These are phyloP conservation scores for Tagetes patula DNA, from an alignment of 129 eudicot genomes.

Conservation along the genomic window DNA sequence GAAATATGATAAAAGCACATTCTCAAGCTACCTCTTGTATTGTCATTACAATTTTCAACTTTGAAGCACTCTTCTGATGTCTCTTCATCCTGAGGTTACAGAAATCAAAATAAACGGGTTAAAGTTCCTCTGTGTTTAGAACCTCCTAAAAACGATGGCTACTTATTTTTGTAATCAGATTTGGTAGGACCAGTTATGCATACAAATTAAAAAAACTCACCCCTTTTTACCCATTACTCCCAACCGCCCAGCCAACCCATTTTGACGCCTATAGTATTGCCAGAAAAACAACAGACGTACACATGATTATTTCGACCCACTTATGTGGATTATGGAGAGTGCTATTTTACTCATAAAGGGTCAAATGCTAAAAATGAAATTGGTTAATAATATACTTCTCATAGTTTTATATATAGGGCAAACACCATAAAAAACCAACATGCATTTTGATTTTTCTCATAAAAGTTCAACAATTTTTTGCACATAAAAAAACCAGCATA, in stretches of 20 bases:
- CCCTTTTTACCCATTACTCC: neutral
- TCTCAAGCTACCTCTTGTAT: slow-evolving; percentile 47
- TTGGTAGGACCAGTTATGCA: neutral
- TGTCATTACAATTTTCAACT: slow-evolving; percentile 32
- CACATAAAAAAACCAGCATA: no score
- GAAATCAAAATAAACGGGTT: neutral
- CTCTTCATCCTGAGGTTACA: slow-evolving; percentile 50
- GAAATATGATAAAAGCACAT: neutral
- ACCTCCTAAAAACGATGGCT: neutral
- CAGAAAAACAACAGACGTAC: neutral
- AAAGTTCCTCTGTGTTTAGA: neutral
- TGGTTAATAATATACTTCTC: neutral
- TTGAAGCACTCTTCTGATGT: slow-evolving; percentile 29
- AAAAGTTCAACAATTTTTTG: no score
- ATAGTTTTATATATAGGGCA: neutral
- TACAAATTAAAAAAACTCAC: neutral
- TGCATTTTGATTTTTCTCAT: no score
- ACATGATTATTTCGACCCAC: neutral
- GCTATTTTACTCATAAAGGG: neutral
- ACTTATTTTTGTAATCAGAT: neutral
- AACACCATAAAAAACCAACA: no score
- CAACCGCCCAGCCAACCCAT: neutral
- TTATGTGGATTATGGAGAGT: neutral
- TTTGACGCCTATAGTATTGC: neutral
- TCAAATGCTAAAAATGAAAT: neutral